phyloP scores from a whole-genome alignment of 225 moss, liverwort and hornwort species.

The Pleurozium schreberi region DNA sequence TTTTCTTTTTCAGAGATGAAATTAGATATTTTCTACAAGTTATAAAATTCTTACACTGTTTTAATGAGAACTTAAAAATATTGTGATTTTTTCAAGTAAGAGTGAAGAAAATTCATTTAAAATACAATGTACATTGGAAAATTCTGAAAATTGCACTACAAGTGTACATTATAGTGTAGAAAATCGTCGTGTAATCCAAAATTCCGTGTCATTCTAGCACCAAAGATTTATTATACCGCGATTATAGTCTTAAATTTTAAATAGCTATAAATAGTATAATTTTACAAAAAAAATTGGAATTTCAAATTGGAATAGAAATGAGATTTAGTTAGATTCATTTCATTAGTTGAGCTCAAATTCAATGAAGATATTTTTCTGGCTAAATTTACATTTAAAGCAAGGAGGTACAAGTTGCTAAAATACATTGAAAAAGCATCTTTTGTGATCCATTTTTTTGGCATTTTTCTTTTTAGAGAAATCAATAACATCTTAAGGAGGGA shows the following conservation, averaged over 20 bases:
- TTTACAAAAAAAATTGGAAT: not conserved
- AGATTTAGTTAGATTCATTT: not conserved
- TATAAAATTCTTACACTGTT: not conserved
- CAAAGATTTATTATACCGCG: not conserved
- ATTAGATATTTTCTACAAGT: not conserved
- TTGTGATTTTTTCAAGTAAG: rapidly evolving
- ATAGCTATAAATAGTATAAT: not conserved
- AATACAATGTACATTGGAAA: not conserved
- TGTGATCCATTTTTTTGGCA: rapidly evolving
- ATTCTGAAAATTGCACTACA: rapidly evolving
- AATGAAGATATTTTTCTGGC: no score
- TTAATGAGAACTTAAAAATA: not conserved
- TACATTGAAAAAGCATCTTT: not conserved
- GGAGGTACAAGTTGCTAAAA: not conserved
- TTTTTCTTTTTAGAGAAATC: not conserved
- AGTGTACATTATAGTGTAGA: not conserved
- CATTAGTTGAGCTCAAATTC: not conserved
- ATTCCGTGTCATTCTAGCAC: not conserved
- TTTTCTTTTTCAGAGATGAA: not conserved
- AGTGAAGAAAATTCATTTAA: not conserved
- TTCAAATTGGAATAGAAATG: not conserved
- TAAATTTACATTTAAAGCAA: not conserved
- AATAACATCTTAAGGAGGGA: not conserved
- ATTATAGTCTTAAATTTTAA: not conserved
- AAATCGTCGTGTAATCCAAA: not conserved